Evolutionary conservation across 805 yeast genomes (phyloP).

Genomic region (Torulaspora indica): DNA sequence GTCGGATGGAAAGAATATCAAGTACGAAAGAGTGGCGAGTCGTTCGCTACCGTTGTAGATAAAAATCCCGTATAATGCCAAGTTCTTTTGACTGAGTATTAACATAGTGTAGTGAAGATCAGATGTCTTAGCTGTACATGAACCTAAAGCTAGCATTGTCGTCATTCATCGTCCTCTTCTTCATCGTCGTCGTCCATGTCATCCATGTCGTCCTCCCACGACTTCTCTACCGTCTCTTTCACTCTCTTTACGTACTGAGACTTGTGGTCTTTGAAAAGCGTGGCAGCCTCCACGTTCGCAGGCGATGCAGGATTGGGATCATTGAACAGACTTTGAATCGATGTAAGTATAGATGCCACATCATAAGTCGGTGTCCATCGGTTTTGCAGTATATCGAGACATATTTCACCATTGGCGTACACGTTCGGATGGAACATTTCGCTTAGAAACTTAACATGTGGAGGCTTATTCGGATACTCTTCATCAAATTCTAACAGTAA

Average conservation of each 20-base stretch:
- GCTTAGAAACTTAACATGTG: conserved; percentile 81
- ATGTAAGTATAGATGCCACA: conserved; percentile 90
- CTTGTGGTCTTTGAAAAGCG: conserved; percentile 88
- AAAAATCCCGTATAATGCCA: conserved; percentile 1
- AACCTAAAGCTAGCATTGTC: conserved; percentile 7
- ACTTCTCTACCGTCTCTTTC: conserved; percentile 87
- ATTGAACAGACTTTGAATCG: conserved; percentile 84
- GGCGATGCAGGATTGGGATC: conserved; percentile 97
- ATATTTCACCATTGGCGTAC: conserved; percentile 90
- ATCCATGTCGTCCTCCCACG: conserved; percentile 79
- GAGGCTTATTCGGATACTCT: conserved; percentile 97
- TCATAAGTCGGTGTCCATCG: conserved; percentile 99
- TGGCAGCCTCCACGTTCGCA: conserved; percentile 97
- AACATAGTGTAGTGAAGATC: background rate
- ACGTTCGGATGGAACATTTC: conserved; percentile 99
- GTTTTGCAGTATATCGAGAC: conserved; percentile 92
- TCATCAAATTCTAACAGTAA: conserved; percentile 85
- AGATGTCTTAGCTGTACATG: conserved; percentile 4
- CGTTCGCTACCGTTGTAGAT: conserved; percentile 33
- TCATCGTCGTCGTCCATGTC: conserved; percentile 39
- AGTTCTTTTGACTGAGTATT: conserved; percentile 4
- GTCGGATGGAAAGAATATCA: conserved; percentile 55
- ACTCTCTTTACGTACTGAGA: conserved; percentile 89
- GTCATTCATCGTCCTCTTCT: conserved; percentile 34
- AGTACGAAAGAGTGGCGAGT: conserved; percentile 39